Conservation (phyloP, 169 alveolate genomes). For the Plasmodium cynomolgi region DNA sequence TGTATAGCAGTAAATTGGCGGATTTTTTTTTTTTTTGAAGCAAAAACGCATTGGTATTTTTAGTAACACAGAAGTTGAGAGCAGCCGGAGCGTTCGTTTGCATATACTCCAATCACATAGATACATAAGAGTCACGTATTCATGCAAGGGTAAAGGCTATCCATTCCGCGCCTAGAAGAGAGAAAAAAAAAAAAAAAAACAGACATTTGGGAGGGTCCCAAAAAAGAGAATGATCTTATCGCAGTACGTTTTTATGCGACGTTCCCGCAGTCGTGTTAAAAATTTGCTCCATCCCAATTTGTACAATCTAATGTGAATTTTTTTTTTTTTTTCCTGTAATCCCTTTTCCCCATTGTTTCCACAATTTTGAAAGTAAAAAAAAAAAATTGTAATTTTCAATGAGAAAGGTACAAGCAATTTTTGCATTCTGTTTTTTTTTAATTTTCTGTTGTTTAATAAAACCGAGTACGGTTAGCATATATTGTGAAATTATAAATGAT, state of each 20-base stretch:
- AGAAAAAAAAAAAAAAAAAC: not conserved
- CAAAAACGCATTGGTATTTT: not conserved
- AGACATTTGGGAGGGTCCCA: not conserved
- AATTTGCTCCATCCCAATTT: not conserved
- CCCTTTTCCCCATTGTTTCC: not conserved
- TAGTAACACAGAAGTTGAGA: not conserved
- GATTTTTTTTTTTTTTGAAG: not conserved
- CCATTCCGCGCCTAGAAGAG: not conserved
- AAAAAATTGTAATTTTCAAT: conserved; percentile 6
- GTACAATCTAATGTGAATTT: not conserved
- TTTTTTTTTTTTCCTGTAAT: not conserved
- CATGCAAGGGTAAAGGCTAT: not conserved
- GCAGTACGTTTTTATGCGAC: not conserved
- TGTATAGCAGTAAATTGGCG: too few species aligned
- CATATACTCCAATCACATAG: not conserved
- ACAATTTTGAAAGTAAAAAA: not conserved
- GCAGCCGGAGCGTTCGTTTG: not conserved
- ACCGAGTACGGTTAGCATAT: not conserved
- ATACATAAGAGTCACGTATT: not conserved
- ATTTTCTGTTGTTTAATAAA: conserved; percentile 6
- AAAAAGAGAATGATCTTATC: not conserved
- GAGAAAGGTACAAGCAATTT: not conserved
- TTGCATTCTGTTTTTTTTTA: not conserved
- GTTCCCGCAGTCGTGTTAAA: not conserved
- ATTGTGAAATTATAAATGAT: not conserved